phyloP scores from a whole-genome alignment of 2,329 filamentous ascomycete species.

The Phialocephala subalpina region DNA sequence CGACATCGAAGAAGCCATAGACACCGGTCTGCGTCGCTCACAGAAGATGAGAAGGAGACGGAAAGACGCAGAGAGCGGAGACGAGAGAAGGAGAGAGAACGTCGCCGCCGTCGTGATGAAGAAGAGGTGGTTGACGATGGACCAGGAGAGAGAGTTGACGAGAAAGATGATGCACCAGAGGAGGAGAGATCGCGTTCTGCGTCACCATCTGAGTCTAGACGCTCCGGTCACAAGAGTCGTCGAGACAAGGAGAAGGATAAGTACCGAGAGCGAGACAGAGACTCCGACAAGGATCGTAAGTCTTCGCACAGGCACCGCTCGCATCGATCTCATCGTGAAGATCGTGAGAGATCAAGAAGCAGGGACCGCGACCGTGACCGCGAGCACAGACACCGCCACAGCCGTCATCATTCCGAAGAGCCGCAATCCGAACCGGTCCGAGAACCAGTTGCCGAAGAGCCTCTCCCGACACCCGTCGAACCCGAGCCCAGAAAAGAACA shows the following conservation, averaged over 20 bases:
- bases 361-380: slow-evolving; percentile 49
- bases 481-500: slow-evolving; percentile 6
- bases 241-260: slow-evolving; percentile 63
- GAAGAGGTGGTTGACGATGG: slow-evolving; percentile 36
- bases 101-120: slow-evolving; percentile 38
- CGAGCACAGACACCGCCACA: slow-evolving; percentile 46
- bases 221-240: slow-evolving; percentile 67
- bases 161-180: slow-evolving; percentile 49
- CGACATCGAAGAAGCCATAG: slow-evolving; percentile 41
- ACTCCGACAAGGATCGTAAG: slow-evolving; percentile 51
- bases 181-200: slow-evolving; percentile 68
- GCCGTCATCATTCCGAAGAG: slow-evolving; percentile 38
- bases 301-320: slow-evolving; percentile 51
- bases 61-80: slow-evolving; percentile 43
- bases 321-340: slow-evolving; percentile 58
- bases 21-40: slow-evolving; percentile 41
- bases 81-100: slow-evolving; percentile 41
- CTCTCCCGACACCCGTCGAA: slow-evolving; percentile 29
- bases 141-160: slow-evolving; percentile 30
- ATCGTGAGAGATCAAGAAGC: slow-evolving; percentile 50
- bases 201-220: slow-evolving; percentile 66
- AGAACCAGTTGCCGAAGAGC: slow-evolving; percentile 20
- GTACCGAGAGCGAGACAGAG: slow-evolving; percentile 53
- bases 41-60: slow-evolving; percentile 43
- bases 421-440: slow-evolving; percentile 2